Evolutionary conservation across 1,284 basidiomycete genomes (phyloP).

Genomic region (Hemileia vastatrix): DNA sequence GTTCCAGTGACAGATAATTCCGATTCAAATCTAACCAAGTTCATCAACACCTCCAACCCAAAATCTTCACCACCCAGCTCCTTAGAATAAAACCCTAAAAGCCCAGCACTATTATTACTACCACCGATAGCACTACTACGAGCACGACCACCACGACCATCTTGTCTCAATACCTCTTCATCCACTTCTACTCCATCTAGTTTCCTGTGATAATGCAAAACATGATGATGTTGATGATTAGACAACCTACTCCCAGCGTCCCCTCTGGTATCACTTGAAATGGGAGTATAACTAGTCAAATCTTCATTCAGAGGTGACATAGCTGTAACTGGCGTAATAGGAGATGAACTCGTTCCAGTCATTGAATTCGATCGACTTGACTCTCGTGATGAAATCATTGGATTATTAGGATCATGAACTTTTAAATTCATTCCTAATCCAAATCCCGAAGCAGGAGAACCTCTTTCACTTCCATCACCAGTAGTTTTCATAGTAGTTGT

Average conservation of each 20-base stretch:
- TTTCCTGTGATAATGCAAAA: neutral
- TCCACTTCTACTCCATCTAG: neutral
- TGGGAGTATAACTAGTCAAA: slow-evolving; percentile 19
- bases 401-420: neutral
- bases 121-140: neutral
- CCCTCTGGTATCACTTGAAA: slow-evolving; percentile 16
- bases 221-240: neutral
- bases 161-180: neutral
- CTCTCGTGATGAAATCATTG: neutral
- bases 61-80: neutral
- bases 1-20: too few relatives aligned
- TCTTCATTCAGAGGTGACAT: slow-evolving; percentile 17
- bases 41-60: slow-evolving; percentile 16
- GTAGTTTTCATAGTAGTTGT: neutral
- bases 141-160: neutral
- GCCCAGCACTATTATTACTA: neutral
- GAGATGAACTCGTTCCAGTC: neutral
- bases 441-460: too few relatives aligned
- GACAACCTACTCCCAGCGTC: slow-evolving; percentile 13
- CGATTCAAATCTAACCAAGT: too few relatives aligned
- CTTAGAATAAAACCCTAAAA: too few relatives aligned
- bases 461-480: neutral
- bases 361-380: slow-evolving; percentile 22
- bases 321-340: slow-evolving; percentile 10
- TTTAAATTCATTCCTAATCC: neutral